Base-by-base conservation (phyloP, 805 yeast species). In the Candida ponderosae region DNA sequence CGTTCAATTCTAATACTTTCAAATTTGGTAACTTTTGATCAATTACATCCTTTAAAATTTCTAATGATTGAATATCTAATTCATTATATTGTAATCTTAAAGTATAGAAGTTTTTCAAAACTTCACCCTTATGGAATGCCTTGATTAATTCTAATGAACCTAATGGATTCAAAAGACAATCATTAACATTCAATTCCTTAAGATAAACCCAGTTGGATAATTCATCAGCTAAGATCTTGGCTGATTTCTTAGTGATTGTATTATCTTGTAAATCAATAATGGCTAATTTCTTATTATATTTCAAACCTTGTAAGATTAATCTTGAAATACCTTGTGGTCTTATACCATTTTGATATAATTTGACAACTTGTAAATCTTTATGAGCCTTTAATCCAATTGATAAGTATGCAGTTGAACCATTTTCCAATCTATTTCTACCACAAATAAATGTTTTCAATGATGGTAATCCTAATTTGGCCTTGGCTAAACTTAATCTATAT, bases 401-500 rank as follows among this genome's bases (percentile, higher is more conserved):
- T 63, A 95, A 73, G 46, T 83, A 81, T 50, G 79, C 78, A 60
- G 87, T 76, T 6, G 97, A 88, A 3, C 97, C 98, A 59, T 88
- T 88, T 60, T 93, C 99, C 47, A 93, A 73, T 62, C 99, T 82
- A 63, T 93, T 93, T 64, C 99, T 77, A 45, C 98, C 98, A 64
- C 99, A 93, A 52, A 93, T 75, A 47, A 93, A 90, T 2, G 97
- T 86, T 51, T 81, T 79, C 54, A 88, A 72, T 37, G 74, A 63
- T 18, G 72, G 66, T 31, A 63, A 62, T 23, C 56, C 50, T n/a
- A 59, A 56, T 34, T 59, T 59, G 45, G 66, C 58, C 62, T 88
- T 88, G 40, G 79, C 80, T 36, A 58, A 59, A 17, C 93, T 77
- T 45, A 90, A 71, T 48, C 73, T 70, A 63, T 68, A 85, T 33